A percentile compares a stretch with the other conserved stretches of the same genome.
Evolutionary conservation across 1,284 basidiomycete genomes (phyloP).

Genomic region (Gastroboletus turbinatus): DNA sequence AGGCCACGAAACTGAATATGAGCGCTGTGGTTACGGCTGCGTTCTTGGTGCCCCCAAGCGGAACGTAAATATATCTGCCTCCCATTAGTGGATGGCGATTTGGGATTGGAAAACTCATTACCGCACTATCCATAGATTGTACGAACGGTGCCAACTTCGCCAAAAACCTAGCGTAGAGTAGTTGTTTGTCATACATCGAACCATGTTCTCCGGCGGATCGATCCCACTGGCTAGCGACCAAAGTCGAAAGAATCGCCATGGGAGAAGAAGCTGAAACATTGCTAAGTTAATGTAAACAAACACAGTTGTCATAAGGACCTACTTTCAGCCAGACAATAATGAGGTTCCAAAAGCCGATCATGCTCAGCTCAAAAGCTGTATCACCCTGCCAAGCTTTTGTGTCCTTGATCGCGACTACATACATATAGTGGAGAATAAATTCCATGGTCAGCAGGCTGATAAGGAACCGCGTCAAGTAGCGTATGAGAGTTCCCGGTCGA

Average conservation of each 20-base stretch:
- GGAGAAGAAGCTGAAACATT: slow-evolving; percentile 77
- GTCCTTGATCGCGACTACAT: slow-evolving; percentile 97
- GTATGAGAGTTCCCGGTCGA: slow-evolving; percentile 35
- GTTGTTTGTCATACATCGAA: slow-evolving; percentile 98
- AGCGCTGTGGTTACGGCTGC: slow-evolving; percentile 69
- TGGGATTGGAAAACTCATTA: slow-evolving; percentile 34
- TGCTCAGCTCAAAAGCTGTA: slow-evolving; percentile 79
- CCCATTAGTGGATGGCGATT: not conserved
- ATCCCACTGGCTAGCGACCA: slow-evolving; percentile 92
- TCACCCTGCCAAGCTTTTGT: slow-evolving; percentile 72
- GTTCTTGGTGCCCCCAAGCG: slow-evolving; percentile 79
- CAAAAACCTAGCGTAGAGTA: slow-evolving; percentile 94
- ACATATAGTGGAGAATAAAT: slow-evolving; percentile 90
- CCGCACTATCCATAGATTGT: slow-evolving; percentile 95
- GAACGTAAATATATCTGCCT: slow-evolving; percentile 89
- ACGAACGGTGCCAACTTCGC: slow-evolving; percentile 95
- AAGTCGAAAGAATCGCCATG: slow-evolving; percentile 96
- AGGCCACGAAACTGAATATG: slow-evolving; percentile 96
- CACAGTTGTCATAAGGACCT: slow-evolving; percentile 14
- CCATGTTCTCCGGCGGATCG: slow-evolving; percentile 98
- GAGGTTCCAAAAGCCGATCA: slow-evolving; percentile 98
- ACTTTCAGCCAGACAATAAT: slow-evolving; percentile 98
- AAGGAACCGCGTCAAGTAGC: slow-evolving; percentile 76
- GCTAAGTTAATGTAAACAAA: not conserved
- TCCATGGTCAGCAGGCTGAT: slow-evolving; percentile 76